Base-by-base conservation (phyloP, 495 filamentous ascomycete genomes). In the Podospora conica region DNA sequence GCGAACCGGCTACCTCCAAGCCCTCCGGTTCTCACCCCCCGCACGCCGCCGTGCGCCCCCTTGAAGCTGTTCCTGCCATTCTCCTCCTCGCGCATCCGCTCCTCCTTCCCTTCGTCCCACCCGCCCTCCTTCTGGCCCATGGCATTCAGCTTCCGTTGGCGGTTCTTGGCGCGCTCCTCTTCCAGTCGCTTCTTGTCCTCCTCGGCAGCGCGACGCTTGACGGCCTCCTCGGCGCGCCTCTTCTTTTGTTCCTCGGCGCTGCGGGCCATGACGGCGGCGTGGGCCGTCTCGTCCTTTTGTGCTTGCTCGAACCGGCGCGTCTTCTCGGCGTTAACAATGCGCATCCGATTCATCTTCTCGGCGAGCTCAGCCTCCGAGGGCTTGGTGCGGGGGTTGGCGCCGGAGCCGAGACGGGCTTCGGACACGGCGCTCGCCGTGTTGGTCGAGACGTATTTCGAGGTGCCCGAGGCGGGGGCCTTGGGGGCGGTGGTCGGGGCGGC, bases 301-400 rank as follows among this genome's bases (percentile, higher is more conserved):
- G 77, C 79, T 60, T 80, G 75, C 65, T 84, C 81, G 61, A 81
- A 83, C 15, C 77, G 79, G 33, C 80, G 80, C 64, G 78, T 79
- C 70, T 80, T 81, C 53, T 81, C 78, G 21, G 76, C 76, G 1
- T 77, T 71, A 7, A 82, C 69, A 23, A 84, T 72, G 18, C 81
- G 82, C 77, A 81, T 82, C 65, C 77, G 66, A 64, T 81, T 78
- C 78, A 85, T 81, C 69, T 82, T 82, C 54, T 76, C 79, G 1
- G 78, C 73, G 12, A 85, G 76, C 71, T 86, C 82, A 6, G 77
- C 70, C 1, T 85, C 82, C 18, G 83, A 85, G 9, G 83, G 81
- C 69, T 86, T 86, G 10, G 77, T 76, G 61, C 79, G 79, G 23
- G 81, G 80, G 71, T 81, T 81, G 7, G 74, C 80, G 61, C 81